Evolutionary conservation across 345 rosid species (phyloP).

Genomic region (Eucalyptus paniculata): DNA sequence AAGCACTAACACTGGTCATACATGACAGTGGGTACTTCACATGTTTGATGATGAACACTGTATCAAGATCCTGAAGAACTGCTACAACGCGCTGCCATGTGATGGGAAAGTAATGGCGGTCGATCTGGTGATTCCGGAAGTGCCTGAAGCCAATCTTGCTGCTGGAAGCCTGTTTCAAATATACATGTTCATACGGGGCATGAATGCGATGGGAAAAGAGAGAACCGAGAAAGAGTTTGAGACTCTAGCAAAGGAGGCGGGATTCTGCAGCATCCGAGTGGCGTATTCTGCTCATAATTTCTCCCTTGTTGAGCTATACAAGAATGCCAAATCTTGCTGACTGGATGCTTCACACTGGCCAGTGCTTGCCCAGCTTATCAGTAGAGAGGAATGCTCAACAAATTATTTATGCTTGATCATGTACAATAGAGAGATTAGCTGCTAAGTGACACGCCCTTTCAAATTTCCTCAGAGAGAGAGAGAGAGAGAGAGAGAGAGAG

Average conservation of each 20-base stretch:
- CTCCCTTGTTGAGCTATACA: slow-evolving; percentile 29
- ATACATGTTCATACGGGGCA: slow-evolving; percentile 16
- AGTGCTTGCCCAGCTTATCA: not conserved
- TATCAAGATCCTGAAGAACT: slow-evolving; percentile 30
- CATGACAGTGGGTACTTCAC: slow-evolving; percentile 37
- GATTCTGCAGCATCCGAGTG: slow-evolving; percentile 37
- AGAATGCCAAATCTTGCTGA: not conserved
- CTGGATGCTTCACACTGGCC: not conserved
- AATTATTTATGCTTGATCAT: not conserved
- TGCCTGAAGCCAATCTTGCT: slow-evolving; percentile 8
- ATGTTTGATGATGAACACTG: slow-evolving; percentile 21
- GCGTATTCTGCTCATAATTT: slow-evolving; percentile 16
- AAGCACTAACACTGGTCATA: not conserved
- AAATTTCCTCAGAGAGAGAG: not conserved
- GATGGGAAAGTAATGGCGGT: slow-evolving; percentile 35
- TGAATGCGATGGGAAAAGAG: slow-evolving; percentile 24
- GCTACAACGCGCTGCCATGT: slow-evolving; percentile 24
- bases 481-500: not conserved
- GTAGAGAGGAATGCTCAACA: not conserved
- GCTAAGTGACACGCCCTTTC: not conserved
- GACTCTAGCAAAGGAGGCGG: slow-evolving; percentile 30
- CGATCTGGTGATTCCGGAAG: slow-evolving; percentile 32
- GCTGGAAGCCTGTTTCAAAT: slow-evolving; percentile 19
- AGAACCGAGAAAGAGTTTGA: slow-evolving; percentile 25
- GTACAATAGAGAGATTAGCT: not conserved